Percentiles rank a stretch among this genome's conserved stretches.
These are phyloP conservation scores for Candida loeiensis DNA, from an alignment of 805 yeast genomes.

Conservation along the genomic window DNA sequence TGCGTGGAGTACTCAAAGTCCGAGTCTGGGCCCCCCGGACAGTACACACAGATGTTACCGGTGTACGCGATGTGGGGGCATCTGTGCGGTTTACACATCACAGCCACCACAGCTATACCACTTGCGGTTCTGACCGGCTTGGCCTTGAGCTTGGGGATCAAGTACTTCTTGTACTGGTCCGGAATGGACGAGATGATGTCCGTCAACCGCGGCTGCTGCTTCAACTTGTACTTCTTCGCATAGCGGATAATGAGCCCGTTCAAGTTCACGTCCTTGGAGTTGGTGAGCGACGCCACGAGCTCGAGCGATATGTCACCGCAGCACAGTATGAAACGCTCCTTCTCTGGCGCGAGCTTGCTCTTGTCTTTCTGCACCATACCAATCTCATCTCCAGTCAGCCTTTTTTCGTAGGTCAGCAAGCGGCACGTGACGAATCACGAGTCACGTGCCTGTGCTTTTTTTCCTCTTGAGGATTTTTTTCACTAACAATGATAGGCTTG, in stretches of 20 bases:
- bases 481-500: conserved; percentile 6
- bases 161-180: conserved; percentile 87
- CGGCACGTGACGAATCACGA: neutral
- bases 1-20: conserved; percentile 98
- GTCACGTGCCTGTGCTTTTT: too few species aligned
- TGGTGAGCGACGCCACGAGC: conserved; percentile 70
- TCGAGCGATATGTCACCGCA: conserved; percentile 90
- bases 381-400: conserved; percentile 10
- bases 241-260: conserved; percentile 83
- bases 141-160: conserved; percentile 93
- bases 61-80: conserved; percentile 99
- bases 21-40: conserved; percentile 99
- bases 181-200: conserved; percentile 95
- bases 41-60: conserved; percentile 96
- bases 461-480: neutral
- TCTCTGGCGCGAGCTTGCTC: conserved; percentile 74
- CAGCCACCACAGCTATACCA: conserved; percentile 98
- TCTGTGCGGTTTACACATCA: conserved; percentile 98
- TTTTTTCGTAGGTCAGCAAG: conserved; percentile 3
- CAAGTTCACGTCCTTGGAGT: conserved; percentile 75
- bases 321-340: conserved; percentile 87
- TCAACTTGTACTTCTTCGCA: conserved; percentile 87
- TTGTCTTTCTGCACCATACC: conserved; percentile 11
- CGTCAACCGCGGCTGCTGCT: conserved; percentile 89
- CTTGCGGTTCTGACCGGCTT: conserved; percentile 98